These are phyloP conservation scores for Vitellaria paradoxa DNA, from an alignment of 179 eudicot species.

Conservation along the genomic window DNA sequence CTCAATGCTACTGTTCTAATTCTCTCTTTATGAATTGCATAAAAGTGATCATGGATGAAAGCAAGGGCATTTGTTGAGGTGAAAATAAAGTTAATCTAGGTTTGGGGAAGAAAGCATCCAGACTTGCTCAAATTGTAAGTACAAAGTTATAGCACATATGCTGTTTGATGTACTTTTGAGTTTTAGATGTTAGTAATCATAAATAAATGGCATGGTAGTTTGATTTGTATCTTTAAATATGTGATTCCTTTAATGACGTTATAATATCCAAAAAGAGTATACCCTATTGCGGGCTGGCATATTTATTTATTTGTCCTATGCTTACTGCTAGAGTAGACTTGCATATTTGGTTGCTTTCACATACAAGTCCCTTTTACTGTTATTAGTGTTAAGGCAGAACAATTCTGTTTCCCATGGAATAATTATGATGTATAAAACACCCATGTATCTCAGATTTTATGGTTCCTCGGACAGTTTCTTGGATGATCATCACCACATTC, in stretches of 20 bases:
- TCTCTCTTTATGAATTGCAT: background rate
- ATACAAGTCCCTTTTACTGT: too few relatives aligned
- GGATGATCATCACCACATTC: background rate
- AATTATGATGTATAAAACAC: background rate
- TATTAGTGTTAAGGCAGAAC: background rate
- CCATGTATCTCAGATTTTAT: background rate
- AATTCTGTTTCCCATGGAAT: background rate
- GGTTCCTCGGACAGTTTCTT: background rate
- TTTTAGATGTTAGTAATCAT: background rate
- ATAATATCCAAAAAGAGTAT: background rate
- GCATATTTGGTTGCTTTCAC: too few relatives aligned
- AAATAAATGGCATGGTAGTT: background rate
- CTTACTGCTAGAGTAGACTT: too few relatives aligned
- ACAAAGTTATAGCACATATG: background rate
- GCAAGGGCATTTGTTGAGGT: background rate
- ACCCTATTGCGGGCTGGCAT: too few relatives aligned
- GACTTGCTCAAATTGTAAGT: background rate
- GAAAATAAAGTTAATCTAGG: background rate
- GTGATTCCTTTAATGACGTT: background rate
- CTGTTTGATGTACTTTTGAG: background rate
- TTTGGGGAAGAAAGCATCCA: background rate
- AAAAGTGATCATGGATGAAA: background rate
- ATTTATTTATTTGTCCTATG: too few relatives aligned
- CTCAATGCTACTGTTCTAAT: too few relatives aligned
- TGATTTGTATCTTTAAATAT: background rate